Base-by-base conservation (phyloP, 1,139 yeast genomes). In the Debaryomyces subglobosus region DNA sequence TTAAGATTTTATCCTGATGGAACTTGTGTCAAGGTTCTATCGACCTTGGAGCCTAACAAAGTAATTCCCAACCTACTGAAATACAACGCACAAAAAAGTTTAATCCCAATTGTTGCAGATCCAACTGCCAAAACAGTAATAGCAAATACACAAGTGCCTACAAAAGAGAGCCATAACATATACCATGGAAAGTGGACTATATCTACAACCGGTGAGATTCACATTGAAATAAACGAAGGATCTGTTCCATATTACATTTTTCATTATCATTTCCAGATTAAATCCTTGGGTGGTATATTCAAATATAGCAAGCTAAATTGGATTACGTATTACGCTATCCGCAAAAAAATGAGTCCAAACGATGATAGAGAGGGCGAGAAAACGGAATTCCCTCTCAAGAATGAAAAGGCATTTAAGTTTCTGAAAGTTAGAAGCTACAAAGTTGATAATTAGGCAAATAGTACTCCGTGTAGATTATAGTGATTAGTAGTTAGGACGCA, bases 1-100 rank as follows among this genome's bases (percentile, higher is more conserved):
- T 66, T 87, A 34, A 72, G 97, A 49, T 91, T 94, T 61, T 89
- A 79, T 60, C 85, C 86, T 0, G 88, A 89, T 59, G 98, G 98
- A 0, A 72, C 79, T 0, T 87, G 90, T 50, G 65, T 86, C 35
- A 81, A 86, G 60, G 76, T 86, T 20, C 72, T 88, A 16, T 79
- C 94, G 0, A 78, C 85, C 3, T 72, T 82, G 48, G 90, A 86
- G 53, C 96, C 96, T 0, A 60, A 65, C 2, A 62, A 68, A 42
- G 84, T 89, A 4, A 84, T 89, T 0, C 86, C 86, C 1, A 69
- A 68, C 51, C 74, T 86, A 44, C 69, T 67, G 59, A 68, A 62
- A 47, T 65, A 67, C 30, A 68, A 67, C 49, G 53, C 48, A 7
- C 51, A 51, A 39, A 59, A 54, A 29, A 37, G 44, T 15, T 54